Evolutionary conservation across 441 rosid genomes (phyloP), one percentile per base, ranked within the genome.

Genomic region (Erysimum cheiri): DNA sequence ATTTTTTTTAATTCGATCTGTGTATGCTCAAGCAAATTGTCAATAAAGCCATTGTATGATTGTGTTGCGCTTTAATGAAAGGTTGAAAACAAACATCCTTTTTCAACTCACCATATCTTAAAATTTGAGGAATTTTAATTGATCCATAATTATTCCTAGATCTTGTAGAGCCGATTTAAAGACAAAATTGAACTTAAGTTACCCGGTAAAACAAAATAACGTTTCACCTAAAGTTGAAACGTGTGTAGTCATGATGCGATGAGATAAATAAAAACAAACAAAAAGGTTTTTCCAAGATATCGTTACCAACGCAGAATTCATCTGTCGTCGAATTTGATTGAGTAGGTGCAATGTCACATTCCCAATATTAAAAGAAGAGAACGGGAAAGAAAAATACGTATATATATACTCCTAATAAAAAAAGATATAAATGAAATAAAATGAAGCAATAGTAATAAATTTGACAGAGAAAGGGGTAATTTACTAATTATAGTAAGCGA

Each of bases 281-380:
- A 43, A 39, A 14, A 6, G 9, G n/a, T 4, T 3, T 13, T 22
- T 5, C 10, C 9, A 35, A 24, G 36, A 50, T 17, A 28, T 60
- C 35, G 15, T 50, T 29, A 60, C 52, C 33, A 31, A 39, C 9
- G 2, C 14, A 70, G 36, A 60, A 50, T 50, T 70, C 8, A 41
- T 22, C 46, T 19, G 15, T 67, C 33, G 26, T 32, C 46, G 32
- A 44, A 44, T 43, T 54, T 54, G 44, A 37, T 13, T 46, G 33
- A 55, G 69, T 68, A 14, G 73, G 60, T 74, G 78, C 6, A 74
- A 29, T 55, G 74, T 68, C 74, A 55, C 55, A n/a, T 55, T 61
- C 40, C 13, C 48, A 39, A 36, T 35, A 26, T 13, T 6, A n/a
- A 49, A 43, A 19, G 22, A 32, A 48, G 26, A 24, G 26, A 56